Evolutionary conservation across 768 basidiomycete genomes (phyloP), one percentile per base, ranked within the genome.

Genomic region (Rhizopogon vinicolor): DNA sequence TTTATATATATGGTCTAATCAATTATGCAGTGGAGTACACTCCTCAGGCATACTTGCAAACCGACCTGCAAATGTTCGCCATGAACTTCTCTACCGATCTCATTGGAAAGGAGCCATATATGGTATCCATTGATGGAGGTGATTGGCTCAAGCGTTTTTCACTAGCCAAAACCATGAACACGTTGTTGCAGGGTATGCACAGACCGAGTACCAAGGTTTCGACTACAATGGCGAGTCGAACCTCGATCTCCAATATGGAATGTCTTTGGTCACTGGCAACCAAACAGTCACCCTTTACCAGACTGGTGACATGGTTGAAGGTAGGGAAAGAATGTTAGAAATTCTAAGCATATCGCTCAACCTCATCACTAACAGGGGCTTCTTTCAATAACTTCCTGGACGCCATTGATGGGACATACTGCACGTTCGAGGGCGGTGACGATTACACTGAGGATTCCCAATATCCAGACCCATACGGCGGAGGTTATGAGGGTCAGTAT

Each of bases 161-260:
- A 14, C 19, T 48, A 6, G 6, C n/a, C 19, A 6, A 37, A 44
- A 45, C 8, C 29, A 49, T 60, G 39, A 63, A 41, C 53, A 25
- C 53, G 14, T 37, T 51, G 3, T 14, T 33, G 14, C 29, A 70
- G 70, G 70, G 18, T 59, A 60, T 53, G 40, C 29, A 7, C 72
- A 72, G 51, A 71, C 65, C 0, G 49, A 58, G 18, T 53, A 65
- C 40, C 63, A 68, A 58, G 71, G 75, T 44, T 80, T 82, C 60
- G 60, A 69, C 18, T 72, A 72, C 61, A 81, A 80, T 58, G 82
- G 77, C 48, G 83, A 85, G 63, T 78, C 80, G 19, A 72, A 82
- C 58, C 73, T 85, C 16, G 83, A 85, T 65, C 71, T 85, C 8
- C 67, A 84, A 66, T 83, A 81, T 54, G 75, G 73, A 14, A 78